Evolutionary conservation across 768 basidiomycete species (phyloP).

Genomic region (Russula abietina): DNA sequence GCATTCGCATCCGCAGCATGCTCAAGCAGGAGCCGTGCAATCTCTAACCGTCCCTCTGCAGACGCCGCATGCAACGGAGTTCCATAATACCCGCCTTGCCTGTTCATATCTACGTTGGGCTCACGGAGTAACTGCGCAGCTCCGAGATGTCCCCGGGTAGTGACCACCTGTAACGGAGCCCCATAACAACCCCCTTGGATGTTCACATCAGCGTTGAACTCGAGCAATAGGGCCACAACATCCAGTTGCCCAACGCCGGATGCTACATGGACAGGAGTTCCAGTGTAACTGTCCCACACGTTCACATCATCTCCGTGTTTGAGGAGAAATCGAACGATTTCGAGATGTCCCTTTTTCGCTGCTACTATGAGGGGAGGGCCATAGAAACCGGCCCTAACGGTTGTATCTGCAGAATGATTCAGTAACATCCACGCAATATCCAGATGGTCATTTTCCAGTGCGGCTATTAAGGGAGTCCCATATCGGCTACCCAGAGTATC

Average conservation of each 20-base stretch:
- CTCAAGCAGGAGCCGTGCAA: background rate
- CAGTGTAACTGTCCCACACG: constrained; percentile 8
- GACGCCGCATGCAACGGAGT: constrained; percentile 13
- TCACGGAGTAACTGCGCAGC: constrained; percentile 7
- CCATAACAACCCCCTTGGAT: constrained; percentile 13
- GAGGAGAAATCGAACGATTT: constrained; percentile 6
- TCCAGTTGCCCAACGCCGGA: constrained; percentile 4
- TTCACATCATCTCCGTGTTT: constrained; percentile 6
- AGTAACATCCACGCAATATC: constrained; percentile 10
- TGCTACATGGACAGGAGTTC: constrained; percentile 11
- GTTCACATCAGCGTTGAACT: constrained; percentile 5
- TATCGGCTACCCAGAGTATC: constrained; percentile 10
- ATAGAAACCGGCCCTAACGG: constrained; percentile 5
- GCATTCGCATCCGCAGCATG: background rate
- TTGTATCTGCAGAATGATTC: background rate
- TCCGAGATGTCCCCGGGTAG: background rate
- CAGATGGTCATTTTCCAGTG: constrained; percentile 6
- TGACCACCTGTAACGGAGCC: background rate
- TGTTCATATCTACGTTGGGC: constrained; percentile 1
- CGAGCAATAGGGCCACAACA: background rate
- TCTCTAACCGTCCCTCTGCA: background rate
- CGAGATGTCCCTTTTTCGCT: constrained; percentile 7
- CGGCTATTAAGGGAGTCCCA: constrained; percentile 10
- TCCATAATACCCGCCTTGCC: constrained; percentile 5
- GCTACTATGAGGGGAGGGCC: constrained; percentile 6